Base-by-base conservation (phyloP, 176 grass and related monocot genomes). In the Cenchrus fungigraminus region DNA sequence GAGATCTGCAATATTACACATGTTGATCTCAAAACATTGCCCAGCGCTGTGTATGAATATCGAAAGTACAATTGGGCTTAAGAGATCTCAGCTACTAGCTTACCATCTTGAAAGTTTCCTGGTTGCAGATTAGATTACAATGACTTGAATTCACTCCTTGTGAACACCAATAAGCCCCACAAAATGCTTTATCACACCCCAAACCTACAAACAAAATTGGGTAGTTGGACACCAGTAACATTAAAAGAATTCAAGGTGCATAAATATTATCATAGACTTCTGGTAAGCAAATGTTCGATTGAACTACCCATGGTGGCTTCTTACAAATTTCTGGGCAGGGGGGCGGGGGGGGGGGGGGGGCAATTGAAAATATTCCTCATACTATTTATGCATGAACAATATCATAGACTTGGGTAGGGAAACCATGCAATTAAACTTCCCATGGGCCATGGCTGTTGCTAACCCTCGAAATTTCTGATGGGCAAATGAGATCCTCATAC, bases 111-210 rank as follows among this genome's bases (percentile, higher is more conserved):
- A 96, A 93, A 81, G 91, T 96, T 73, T 91, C 90, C 54, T 67
- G 86, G 68, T 84, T 81, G 78, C 97, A 99, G 44, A 99, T 91
- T 64, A 78, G 65, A 92, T 85, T 78, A 84, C 71, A 91, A 20
- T 99, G 86, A 63, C 71, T 91, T 91, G 91, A 88, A 92, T 89
- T 89, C 50, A 94, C 84, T 89, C 90, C 90, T 96, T 92, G 97
- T 0, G 90, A 78, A 88, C 56, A 53, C 97, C 93, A 99, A 62
- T 99, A 99, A 91, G 86, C 88, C 45, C 91, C 90, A 88, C 97
- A 96, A 84, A 94, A 91, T 77, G 47, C 66, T 79, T 74, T 87
- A 89, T 90, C 89, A 88, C 97, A 99, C 56, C 93, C 97, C 68
- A 86, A 81, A 85, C 91, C 97, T 99, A 58, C 43, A 91, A 67